Evolutionary conservation across 768 basidiomycete genomes (phyloP).

Genomic region (Aureoboletus auriporus): DNA sequence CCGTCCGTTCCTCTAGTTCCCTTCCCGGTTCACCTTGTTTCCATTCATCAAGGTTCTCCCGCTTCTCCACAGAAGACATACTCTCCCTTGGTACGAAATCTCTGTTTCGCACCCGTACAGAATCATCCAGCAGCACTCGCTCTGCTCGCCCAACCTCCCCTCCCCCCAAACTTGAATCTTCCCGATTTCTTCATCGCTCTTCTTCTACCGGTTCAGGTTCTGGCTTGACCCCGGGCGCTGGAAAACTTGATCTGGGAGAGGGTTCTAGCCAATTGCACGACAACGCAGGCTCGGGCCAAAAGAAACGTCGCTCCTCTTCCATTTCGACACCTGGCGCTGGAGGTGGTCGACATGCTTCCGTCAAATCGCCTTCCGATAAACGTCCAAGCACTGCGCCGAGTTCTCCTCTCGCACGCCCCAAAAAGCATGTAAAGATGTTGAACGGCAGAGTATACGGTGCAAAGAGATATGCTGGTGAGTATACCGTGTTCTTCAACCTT

Average conservation of each 20-base stretch:
- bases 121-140: conserved; percentile 5
- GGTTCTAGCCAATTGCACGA: neutral
- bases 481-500: neutral
- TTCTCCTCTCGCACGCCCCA: conserved; percentile 5
- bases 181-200: conserved; percentile 13
- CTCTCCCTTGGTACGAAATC: conserved; percentile 26
- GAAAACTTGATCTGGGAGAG: conserved; percentile 5
- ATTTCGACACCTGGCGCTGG: conserved; percentile 20
- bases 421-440: conserved; percentile 58
- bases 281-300: conserved; percentile 3
- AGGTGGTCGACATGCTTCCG: conserved; percentile 25
- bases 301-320: conserved; percentile 25
- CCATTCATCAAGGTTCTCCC: conserved; percentile 8
- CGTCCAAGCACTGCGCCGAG: conserved; percentile 13
- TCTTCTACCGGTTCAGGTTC: conserved; percentile 17
- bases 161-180: conserved; percentile 10
- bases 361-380: conserved; percentile 2
- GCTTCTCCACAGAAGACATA: conserved; percentile 29
- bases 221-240: neutral
- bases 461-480: conserved; percentile 27
- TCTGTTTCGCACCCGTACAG: conserved; percentile 27
- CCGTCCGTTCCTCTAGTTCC: conserved; percentile 10
- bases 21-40: conserved; percentile 12
- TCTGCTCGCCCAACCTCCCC: conserved; percentile 6
- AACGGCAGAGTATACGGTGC: conserved; percentile 84